These are phyloP conservation scores for Pseudocercospora pini-densiflorae DNA, from an alignment of 2,329 filamentous ascomycete genomes.

Conservation along the genomic window DNA sequence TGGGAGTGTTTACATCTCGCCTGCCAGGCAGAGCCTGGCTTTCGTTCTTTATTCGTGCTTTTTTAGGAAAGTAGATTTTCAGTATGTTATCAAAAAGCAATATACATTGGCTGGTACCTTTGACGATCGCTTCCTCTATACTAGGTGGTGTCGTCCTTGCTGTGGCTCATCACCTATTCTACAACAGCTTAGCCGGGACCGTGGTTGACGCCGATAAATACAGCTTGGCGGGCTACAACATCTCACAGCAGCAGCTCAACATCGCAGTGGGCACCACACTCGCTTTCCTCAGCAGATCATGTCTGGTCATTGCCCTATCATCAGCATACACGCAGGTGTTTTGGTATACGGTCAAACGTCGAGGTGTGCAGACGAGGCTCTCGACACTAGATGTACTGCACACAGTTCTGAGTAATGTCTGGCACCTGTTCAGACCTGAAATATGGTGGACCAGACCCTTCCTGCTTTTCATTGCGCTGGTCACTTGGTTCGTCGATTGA, in stretches of 20 bases:
- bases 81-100: neutral
- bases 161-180: neutral
- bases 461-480: neutral
- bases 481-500: neutral
- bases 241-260: slow-evolving; percentile 14
- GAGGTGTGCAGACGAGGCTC: no score
- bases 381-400: neutral
- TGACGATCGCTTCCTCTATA: neutral
- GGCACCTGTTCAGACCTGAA: neutral
- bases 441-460: slow-evolving; percentile 5
- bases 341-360: neutral
- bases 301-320: slow-evolving; percentile 8
- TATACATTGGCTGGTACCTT: slow-evolving; percentile 8
- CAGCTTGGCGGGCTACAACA: neutral
- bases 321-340: slow-evolving; percentile 16
- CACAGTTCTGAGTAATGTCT: neutral
- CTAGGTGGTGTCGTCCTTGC: neutral
- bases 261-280: slow-evolving; percentile 18
- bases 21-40: neutral
- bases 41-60: neutral
- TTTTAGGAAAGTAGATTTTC: neutral
- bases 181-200: neutral
- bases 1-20: neutral
- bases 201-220: neutral
- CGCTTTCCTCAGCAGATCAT: slow-evolving; percentile 16